Percentiles rank a stretch among this genome's conserved stretches.
phyloP scores from a whole-genome alignment of 352 stramenopile genomes.

The Pythium pyrilobum region DNA sequence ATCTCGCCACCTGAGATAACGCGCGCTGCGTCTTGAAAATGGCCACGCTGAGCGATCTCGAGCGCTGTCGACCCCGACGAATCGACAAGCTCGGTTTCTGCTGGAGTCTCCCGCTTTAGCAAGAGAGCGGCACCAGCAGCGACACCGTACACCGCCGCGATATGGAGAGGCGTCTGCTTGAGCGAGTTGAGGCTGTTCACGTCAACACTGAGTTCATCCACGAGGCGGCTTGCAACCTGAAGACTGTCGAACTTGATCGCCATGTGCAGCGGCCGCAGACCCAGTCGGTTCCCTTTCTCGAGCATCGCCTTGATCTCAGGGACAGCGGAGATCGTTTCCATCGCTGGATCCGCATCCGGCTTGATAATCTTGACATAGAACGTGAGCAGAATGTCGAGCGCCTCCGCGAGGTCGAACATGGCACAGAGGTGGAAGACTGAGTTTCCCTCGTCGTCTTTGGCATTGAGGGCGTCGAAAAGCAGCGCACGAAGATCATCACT shows the following conservation, averaged over 20 bases:
- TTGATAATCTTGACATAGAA: slow-evolving; percentile 40
- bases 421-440: slow-evolving; percentile 77
- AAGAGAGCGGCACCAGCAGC: slow-evolving; percentile 41
- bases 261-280: slow-evolving; percentile 56
- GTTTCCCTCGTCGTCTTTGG: slow-evolving; percentile 70
- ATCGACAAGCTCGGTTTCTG: slow-evolving; percentile 35
- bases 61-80: slow-evolving; percentile 41
- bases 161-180: slow-evolving; percentile 59
- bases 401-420: slow-evolving; percentile 45
- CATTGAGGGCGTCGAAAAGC: slow-evolving; percentile 45
- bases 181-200: slow-evolving; percentile 42
- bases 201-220: slow-evolving; percentile 38
- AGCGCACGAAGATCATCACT: slow-evolving; percentile 36
- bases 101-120: slow-evolving; percentile 22
- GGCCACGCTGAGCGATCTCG: slow-evolving; percentile 38
- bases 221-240: slow-evolving; percentile 20
- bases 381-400: slow-evolving; percentile 34
- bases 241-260: slow-evolving; percentile 58
- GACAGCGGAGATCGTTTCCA: not conserved
- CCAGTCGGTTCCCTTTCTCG: slow-evolving; percentile 59
- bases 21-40: slow-evolving; percentile 28
- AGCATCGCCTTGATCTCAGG: slow-evolving; percentile 32
- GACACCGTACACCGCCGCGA: slow-evolving; percentile 53
- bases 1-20: slow-evolving; percentile 16
- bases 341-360: not conserved